phyloP scores from a whole-genome alignment of 1,284 basidiomycete genomes.

The Ustilago tritici region DNA sequence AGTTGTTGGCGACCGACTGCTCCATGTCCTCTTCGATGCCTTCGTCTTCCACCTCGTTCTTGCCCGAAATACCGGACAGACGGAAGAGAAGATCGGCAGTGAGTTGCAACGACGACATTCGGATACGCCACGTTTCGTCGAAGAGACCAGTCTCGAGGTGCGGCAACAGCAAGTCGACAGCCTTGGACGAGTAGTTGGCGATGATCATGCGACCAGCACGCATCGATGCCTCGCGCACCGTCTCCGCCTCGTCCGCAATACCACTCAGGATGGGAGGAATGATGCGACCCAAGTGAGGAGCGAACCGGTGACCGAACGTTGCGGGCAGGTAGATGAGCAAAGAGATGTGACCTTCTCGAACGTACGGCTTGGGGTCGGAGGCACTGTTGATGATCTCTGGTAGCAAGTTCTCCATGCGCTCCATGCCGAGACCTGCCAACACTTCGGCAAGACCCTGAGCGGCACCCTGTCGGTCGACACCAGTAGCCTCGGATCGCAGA shows the following conservation, averaged over 20 bases:
- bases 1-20: slow-evolving; percentile 75
- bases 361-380: slow-evolving; percentile 87
- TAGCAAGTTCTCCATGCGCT: slow-evolving; percentile 91
- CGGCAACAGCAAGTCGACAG: slow-evolving; percentile 92
- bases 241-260: slow-evolving; percentile 92
- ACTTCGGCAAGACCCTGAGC: slow-evolving; percentile 98
- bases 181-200: slow-evolving; percentile 90
- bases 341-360: slow-evolving; percentile 98
- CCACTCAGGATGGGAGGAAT: slow-evolving; percentile 92
- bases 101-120: slow-evolving; percentile 89
- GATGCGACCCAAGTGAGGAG: slow-evolving; percentile 93
- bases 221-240: slow-evolving; percentile 92
- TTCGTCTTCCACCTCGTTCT: slow-evolving; percentile 76
- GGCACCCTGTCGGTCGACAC: slow-evolving; percentile 96
- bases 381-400: slow-evolving; percentile 95
- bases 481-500: slow-evolving; percentile 91
- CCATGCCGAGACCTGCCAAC: slow-evolving; percentile 94
- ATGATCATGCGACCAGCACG: slow-evolving; percentile 99
- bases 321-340: slow-evolving; percentile 94
- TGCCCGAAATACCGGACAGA: slow-evolving; percentile 95
- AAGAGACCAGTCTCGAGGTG: slow-evolving; percentile 96
- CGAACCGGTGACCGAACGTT: slow-evolving; percentile 92
- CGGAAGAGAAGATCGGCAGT: slow-evolving; percentile 97
- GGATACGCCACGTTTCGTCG: slow-evolving; percentile 92
- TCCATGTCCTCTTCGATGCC: slow-evolving; percentile 73